Conservation (phyloP, 164 flowering plant genomes). For the Euptelea pleiosperma region DNA sequence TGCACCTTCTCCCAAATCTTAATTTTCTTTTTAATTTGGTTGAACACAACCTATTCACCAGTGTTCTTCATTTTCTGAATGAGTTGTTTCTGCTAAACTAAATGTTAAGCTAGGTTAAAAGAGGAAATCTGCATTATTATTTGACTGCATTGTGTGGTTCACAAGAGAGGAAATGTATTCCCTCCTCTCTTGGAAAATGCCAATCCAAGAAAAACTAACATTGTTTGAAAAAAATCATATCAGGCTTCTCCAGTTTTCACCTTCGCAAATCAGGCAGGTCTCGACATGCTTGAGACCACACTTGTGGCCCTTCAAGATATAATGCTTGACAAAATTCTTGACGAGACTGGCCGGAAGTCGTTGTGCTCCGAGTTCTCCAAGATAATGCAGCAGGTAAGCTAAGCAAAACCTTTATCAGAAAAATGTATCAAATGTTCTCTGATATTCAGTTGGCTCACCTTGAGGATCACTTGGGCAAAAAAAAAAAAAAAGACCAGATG, state of each 20-base stretch:
- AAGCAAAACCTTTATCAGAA: not conserved
- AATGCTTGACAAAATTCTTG: constrained; percentile 61
- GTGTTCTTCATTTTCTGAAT: too few relatives aligned
- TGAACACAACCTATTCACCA: too few relatives aligned
- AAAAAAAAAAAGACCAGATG: too few relatives aligned
- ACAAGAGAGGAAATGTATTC: too few relatives aligned
- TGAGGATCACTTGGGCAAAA: too few relatives aligned
- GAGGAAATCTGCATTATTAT: too few relatives aligned
- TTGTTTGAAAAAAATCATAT: not conserved
- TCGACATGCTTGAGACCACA: constrained; percentile 81
- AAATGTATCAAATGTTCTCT: not conserved
- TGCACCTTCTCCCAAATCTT: not conserved
- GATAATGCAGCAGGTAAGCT: constrained; percentile 60
- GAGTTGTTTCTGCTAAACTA: too few relatives aligned
- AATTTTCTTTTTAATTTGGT: not conserved
- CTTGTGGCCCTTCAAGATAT: constrained; percentile 75
- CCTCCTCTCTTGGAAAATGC: too few relatives aligned
- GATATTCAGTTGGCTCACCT: too few relatives aligned
- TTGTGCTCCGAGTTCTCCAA: constrained; percentile 61
- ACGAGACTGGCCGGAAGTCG: constrained; percentile 51
- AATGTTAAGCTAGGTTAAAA: too few relatives aligned
- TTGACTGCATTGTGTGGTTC: too few relatives aligned
- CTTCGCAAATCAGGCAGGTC: constrained; percentile 76
- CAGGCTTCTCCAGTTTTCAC: constrained; percentile 73
- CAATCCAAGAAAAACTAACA: not conserved